Evolutionary conservation across 345 rosid species (phyloP).

Genomic region (Populus euphratica): DNA sequence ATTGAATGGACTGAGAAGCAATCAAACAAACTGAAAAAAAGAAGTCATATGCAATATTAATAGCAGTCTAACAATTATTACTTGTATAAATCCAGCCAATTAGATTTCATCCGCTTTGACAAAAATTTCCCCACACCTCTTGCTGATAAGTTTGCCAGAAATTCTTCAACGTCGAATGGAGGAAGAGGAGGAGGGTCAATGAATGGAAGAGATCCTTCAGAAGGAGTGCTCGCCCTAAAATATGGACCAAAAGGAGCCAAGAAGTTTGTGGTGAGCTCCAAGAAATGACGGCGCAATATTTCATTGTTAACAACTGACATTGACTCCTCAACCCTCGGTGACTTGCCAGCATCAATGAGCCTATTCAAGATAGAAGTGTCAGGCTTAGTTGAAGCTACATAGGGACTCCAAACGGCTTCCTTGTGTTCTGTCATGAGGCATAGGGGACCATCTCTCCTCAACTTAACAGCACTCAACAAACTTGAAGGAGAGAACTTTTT

Average conservation of each 20-base stretch:
- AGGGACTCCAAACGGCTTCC: conserved; percentile 95
- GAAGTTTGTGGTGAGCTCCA: conserved; percentile 94
- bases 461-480: conserved; percentile 71
- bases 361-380: conserved; percentile 93
- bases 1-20: not conserved
- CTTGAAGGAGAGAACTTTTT: conserved; percentile 85
- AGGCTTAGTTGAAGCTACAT: conserved; percentile 77
- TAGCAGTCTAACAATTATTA: conserved; percentile 24
- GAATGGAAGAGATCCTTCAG: conserved; percentile 87
- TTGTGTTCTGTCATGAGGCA: conserved; percentile 97
- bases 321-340: conserved; percentile 95
- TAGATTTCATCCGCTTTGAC: conserved; percentile 87
- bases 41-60: conserved; percentile 10
- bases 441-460: conserved; percentile 91
- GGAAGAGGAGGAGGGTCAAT: conserved; percentile 82
- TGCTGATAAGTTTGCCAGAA: conserved; percentile 67
- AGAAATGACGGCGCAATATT: conserved; percentile 88
- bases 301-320: conserved; percentile 98
- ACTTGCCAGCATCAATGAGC: conserved; percentile 90
- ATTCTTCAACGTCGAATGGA: conserved; percentile 60
- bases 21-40: not conserved
- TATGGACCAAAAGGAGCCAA: conserved; percentile 97
- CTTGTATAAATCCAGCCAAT: conserved; percentile 97
- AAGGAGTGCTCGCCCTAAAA: conserved; percentile 66
- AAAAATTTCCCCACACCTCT: conserved; percentile 94